Evolutionary conservation across 306 rosid genomes (phyloP).

Genomic region (Trifolium pratense): DNA sequence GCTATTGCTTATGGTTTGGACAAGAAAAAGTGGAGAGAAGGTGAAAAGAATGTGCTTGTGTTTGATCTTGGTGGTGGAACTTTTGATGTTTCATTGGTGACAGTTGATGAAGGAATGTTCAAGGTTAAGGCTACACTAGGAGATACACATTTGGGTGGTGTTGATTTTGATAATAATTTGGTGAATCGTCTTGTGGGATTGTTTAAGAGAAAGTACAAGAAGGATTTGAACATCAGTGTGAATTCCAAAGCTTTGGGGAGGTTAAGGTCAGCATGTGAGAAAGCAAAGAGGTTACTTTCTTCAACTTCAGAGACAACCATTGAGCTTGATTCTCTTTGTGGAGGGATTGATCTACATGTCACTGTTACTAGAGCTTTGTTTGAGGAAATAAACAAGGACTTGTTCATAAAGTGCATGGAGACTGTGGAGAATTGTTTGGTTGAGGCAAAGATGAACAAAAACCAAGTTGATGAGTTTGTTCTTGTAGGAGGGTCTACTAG

Average conservation of each 20-base stretch:
- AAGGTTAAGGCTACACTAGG: slow-evolving; percentile 50
- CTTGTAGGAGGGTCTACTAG: slow-evolving; percentile 55
- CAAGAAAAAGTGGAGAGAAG: slow-evolving; percentile 42
- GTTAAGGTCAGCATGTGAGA: slow-evolving; percentile 49
- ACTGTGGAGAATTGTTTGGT: slow-evolving; percentile 44
- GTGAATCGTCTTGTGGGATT: slow-evolving; percentile 35
- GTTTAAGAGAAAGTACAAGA: slow-evolving; percentile 41
- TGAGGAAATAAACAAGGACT: slow-evolving; percentile 49
- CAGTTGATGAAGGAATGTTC: slow-evolving; percentile 50
- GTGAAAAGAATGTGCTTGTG: slow-evolving; percentile 51
- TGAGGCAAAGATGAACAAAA: slow-evolving; percentile 43
- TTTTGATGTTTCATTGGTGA: slow-evolving; percentile 50
- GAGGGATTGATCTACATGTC: slow-evolving; percentile 41
- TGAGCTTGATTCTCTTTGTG: slow-evolving; percentile 47
- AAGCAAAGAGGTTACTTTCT: slow-evolving; percentile 52
- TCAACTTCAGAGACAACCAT: slow-evolving; percentile 38
- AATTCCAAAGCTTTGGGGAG: slow-evolving; percentile 42
- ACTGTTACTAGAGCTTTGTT: slow-evolving; percentile 45
- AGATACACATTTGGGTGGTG: slow-evolving; percentile 50
- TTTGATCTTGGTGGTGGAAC: slow-evolving; percentile 60
- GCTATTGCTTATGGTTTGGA: slow-evolving; percentile 55
- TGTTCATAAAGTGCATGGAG: slow-evolving; percentile 49
- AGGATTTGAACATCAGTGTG: slow-evolving; percentile 31
- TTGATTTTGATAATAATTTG: slow-evolving; percentile 48
- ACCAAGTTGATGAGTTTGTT: slow-evolving; percentile 49